A percentile compares a stretch with the other conserved stretches of the same genome.
These are phyloP conservation scores for Venturia oleaginea DNA, from an alignment of 2,329 filamentous ascomycete genomes.

Conservation along the genomic window DNA sequence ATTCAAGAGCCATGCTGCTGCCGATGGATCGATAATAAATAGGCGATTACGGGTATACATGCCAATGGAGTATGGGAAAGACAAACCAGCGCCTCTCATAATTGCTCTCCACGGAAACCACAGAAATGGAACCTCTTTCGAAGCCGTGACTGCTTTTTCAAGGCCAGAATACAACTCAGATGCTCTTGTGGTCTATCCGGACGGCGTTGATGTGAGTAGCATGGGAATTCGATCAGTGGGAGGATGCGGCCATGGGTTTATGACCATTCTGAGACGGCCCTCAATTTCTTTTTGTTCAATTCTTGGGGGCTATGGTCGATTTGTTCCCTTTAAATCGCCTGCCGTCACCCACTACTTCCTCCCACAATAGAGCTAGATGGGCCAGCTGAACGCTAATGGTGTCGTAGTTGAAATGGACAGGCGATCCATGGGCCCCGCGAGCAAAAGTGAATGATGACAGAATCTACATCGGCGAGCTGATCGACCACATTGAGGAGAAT, in stretches of 20 bases:
- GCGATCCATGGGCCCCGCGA: slow-evolving; percentile 1
- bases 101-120: slow-evolving; percentile 2
- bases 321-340: too few relatives aligned
- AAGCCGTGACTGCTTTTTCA: background rate
- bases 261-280: too few relatives aligned
- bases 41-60: background rate
- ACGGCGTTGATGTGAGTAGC: slow-evolving; percentile 6
- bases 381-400: background rate
- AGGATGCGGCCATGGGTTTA: background rate
- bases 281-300: too few relatives aligned
- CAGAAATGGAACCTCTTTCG: slow-evolving; percentile 8
- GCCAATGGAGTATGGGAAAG: background rate
- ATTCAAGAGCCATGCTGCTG: background rate
- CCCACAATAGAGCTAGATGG: too few relatives aligned
- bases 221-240: too few relatives aligned
- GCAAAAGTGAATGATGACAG: background rate
- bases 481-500: slow-evolving; percentile 4
- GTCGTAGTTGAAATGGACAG: slow-evolving; percentile 1
- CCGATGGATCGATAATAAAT: background rate
- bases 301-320: too few relatives aligned
- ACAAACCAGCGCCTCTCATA: slow-evolving; percentile 4
- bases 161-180: background rate
- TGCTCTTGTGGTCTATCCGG: slow-evolving; percentile 5
- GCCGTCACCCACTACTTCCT: too few relatives aligned
- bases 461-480: slow-evolving; percentile 3